Evolutionary conservation across 345 rosid species (phyloP).

Genomic region (Salix suchowensis): DNA sequence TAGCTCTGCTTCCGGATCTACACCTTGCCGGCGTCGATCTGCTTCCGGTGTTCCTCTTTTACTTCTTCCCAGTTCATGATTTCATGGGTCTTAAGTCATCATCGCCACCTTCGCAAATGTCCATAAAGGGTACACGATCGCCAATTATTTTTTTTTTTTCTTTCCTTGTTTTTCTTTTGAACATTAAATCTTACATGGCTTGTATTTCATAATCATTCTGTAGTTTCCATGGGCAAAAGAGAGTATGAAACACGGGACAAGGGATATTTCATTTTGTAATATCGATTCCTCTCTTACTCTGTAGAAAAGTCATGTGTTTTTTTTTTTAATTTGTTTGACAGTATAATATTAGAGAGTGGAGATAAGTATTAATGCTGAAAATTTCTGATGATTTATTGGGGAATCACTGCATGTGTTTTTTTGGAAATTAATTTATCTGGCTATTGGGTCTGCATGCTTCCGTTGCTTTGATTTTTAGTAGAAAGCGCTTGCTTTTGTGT

Average conservation of each 20-base stretch:
- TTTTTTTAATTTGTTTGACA: too few relatives aligned
- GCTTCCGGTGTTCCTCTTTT: not conserved
- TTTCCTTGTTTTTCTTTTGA: not conserved
- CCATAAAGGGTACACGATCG: constrained; percentile 55
- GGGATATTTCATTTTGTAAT: constrained; percentile 82
- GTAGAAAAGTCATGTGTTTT: too few relatives aligned
- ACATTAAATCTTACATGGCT: not conserved
- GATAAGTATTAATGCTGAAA: too few relatives aligned
- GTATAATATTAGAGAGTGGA: too few relatives aligned
- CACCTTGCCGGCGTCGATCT: too few relatives aligned
- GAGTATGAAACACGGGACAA: constrained; percentile 54
- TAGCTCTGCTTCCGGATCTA: too few relatives aligned
- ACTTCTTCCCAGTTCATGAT: constrained; percentile 49
- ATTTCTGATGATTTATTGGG: too few relatives aligned
- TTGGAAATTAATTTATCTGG: too few relatives aligned
- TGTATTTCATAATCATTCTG: constrained; percentile 13
- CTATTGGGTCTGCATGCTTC: too few relatives aligned
- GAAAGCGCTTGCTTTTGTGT: too few relatives aligned
- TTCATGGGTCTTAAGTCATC: constrained; percentile 46
- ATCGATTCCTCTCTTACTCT: not conserved
- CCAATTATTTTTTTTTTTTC: not conserved
- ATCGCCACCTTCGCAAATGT: constrained; percentile 37
- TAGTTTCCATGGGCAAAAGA: constrained; percentile 82
- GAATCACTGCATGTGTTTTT: too few relatives aligned
- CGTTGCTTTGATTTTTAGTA: too few relatives aligned